Evolutionary conservation across 345 rosid genomes (phyloP).

Genomic region (Passiflora organensis): DNA sequence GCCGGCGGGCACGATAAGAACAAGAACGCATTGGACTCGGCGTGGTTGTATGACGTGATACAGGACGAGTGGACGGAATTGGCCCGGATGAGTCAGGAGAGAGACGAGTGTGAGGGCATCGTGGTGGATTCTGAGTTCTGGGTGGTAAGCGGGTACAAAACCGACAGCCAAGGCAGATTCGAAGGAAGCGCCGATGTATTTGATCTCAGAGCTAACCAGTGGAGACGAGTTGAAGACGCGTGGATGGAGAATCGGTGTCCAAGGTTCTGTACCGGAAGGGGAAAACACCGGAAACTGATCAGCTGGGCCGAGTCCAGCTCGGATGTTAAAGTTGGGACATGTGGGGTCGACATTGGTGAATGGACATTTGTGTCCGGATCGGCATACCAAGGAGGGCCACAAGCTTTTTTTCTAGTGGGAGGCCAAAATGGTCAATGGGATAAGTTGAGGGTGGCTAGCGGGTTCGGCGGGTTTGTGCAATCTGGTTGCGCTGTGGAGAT

Average conservation of each 20-base stretch:
- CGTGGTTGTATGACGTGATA: constrained; percentile 53
- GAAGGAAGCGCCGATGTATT: constrained; percentile 45
- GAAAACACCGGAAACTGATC: background rate
- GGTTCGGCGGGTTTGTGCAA: constrained; percentile 46
- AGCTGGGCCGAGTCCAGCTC: constrained; percentile 8
- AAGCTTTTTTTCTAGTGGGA: constrained; percentile 33
- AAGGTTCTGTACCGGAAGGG: constrained; percentile 21
- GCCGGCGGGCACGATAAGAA: constrained; percentile 70
- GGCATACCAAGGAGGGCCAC: constrained; percentile 41
- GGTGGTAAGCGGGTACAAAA: constrained; percentile 62
- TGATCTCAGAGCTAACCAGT: constrained; percentile 29
- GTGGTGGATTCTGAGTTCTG: constrained; percentile 50
- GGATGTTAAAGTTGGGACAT: constrained; percentile 28
- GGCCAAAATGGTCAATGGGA: constrained; percentile 37
- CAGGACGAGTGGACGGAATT: constrained; percentile 53
- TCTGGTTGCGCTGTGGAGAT: constrained; percentile 58
- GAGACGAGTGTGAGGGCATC: constrained; percentile 64
- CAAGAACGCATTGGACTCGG: constrained; percentile 56
- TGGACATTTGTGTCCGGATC: constrained; percentile 44
- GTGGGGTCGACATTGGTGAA: constrained; percentile 34
- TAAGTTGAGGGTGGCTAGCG: constrained; percentile 29
- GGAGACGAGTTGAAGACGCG: constrained; percentile 40
- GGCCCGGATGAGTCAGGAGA: constrained; percentile 43
- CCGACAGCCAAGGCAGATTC: constrained; percentile 52
- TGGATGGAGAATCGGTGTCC: constrained; percentile 44